Base-by-base conservation (phyloP, 139 green algal genomes). In the Coelastrella sp. region DNA sequence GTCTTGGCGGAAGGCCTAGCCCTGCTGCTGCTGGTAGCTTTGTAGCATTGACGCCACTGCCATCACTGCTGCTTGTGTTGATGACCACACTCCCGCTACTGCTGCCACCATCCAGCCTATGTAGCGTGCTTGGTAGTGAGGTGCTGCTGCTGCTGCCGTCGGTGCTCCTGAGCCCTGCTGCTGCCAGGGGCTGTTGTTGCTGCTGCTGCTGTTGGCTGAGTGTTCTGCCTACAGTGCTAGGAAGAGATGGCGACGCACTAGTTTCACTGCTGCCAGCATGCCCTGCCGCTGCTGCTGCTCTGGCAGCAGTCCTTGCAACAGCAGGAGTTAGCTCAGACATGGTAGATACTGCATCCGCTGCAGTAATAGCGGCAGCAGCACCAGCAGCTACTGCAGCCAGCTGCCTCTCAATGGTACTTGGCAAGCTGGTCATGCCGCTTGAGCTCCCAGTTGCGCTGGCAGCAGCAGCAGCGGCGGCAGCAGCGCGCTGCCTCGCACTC, bases 61-160 rank as follows among this genome's bases (percentile, higher is more conserved):
- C 19, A 77, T 47, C 32, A 23, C 71, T 32, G 71, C 71, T 77
- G 16, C 3, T 32, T 11, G 17, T 77, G 16, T 7, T 32, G 71
- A 23, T 77, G 71, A 7, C 71, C 19, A 16, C 16, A 77, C 16
- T 16, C 17, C 71, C 16, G 71, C 71, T 77, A 16, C 71, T 77
- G 71, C 16, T 77, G 71, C 71, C 71, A 23, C 81, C 84, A 66
- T 22, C 56, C 17, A 74, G n/a, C n/a, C 7, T 13, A 23, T 73
- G 54, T 61, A 90, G 19, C 23, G 85, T 90, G 54, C 66, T 90
- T 5, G 85, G 85, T 3, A 90, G 22, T 5, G 85, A 90, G 14
- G 56, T 22, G 20, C 19, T 73, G 85, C 73, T 76, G 73, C 83
- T 80, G 64, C 80, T 65, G 79, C 81, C 64, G 23, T 66, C 65